Percentiles rank a stretch among this genome's conserved stretches.
phyloP scores from a whole-genome alignment of 2,329 filamentous ascomycete genomes.

The Fusarium incarnatum region DNA sequence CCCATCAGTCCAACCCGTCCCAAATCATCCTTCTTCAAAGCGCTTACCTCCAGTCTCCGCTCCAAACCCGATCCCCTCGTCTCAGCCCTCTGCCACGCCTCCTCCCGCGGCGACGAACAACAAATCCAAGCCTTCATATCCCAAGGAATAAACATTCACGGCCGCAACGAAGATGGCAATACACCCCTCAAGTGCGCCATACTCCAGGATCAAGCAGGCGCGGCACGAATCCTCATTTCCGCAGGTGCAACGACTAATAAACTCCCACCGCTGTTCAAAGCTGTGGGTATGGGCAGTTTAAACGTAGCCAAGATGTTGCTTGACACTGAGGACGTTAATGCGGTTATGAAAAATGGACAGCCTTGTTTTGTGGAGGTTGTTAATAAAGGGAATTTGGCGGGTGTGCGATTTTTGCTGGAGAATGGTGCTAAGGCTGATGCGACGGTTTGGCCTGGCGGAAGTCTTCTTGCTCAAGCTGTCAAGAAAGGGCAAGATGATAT shows the following conservation, averaged over 20 bases:
- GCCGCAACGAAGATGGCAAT: constrained; percentile 11
- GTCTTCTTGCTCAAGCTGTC: neutral
- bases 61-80: constrained; percentile 4
- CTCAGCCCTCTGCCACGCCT: constrained; percentile 6
- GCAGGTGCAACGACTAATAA: constrained; percentile 1
- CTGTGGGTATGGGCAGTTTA: neutral
- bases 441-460: neutral
- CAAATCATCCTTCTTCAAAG: constrained; percentile 1
- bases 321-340: neutral
- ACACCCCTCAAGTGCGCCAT: constrained; percentile 11
- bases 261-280: constrained; percentile 1
- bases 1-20: neutral
- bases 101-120: neutral
- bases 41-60: neutral
- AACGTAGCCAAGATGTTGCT: neutral
- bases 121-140: constrained; percentile 1
- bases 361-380: neutral
- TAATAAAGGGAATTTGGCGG: neutral
- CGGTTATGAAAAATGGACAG: neutral
- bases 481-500: neutral
- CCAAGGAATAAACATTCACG: constrained; percentile 3
- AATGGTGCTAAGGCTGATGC: neutral
- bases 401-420: neutral
- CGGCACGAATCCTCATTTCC: neutral
- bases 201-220: neutral